Evolutionary conservation across 106 monocot genomes (phyloP).

Genomic region (Gastrodia elata): DNA sequence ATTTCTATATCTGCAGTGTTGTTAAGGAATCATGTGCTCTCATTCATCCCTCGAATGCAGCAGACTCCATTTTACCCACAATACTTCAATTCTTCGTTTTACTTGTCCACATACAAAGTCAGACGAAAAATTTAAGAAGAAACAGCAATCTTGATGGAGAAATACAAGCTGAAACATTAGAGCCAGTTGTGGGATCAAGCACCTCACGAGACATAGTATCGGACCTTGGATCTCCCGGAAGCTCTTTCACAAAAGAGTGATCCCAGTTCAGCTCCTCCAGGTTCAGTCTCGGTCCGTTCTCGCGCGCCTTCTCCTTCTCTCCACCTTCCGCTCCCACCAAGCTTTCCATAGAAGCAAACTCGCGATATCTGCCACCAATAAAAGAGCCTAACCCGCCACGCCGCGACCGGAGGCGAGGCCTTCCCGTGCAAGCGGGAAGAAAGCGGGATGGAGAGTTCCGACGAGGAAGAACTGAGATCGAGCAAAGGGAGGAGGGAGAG

Average conservation of each 20-base stretch:
- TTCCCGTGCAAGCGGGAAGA: neutral
- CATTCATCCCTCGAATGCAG: too few species aligned
- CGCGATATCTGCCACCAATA: constrained; percentile 1
- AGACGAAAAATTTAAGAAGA: too few species aligned
- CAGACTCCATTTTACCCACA: too few species aligned
- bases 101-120: too few species aligned
- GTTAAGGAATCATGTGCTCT: too few species aligned
- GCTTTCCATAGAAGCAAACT: constrained; percentile 20
- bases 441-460: neutral
- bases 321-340: constrained; percentile 1
- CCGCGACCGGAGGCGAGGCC: neutral
- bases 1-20: too few species aligned
- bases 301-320: neutral
- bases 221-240: constrained; percentile 79
- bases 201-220: constrained; percentile 79
- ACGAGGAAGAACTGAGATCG: too few species aligned
- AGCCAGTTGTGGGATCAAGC: neutral
- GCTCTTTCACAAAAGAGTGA: constrained; percentile 82
- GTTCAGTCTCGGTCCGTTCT: constrained; percentile 5
- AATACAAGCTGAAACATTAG: neutral
- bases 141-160: neutral
- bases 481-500: neutral
- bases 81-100: too few species aligned
- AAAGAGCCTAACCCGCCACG: neutral
- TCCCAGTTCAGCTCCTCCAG: constrained; percentile 96